Base-by-base conservation (phyloP, 352 stramenopile species). In the Poterioochromonas sp. region DNA sequence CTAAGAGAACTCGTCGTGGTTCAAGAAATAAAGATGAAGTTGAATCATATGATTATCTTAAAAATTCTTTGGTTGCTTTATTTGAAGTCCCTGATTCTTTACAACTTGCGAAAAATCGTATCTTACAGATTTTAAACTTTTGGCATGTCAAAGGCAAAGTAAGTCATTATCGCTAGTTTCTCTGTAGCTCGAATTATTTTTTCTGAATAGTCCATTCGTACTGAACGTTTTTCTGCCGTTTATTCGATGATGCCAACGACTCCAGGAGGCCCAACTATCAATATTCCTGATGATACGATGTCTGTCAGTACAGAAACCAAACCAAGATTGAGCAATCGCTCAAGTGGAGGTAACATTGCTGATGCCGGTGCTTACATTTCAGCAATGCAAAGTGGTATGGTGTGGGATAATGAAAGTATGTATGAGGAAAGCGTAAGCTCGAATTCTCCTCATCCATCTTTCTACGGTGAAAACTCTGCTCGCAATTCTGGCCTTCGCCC, bases 21-120 rank as follows among this genome's bases (percentile, higher is more conserved):
- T 68, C 58, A 18, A 5, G 58, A 29, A 68, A 68, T 39, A 12
- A 35, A 68, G 58, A 68, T 39, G 58, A 68, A 68, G 58, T 68
- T 8, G 58, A 68, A 68, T 5, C 58, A 15, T 68, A 35, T 8
- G 58, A 68, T 8, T 68, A 68, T 39, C 5, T 68, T 32, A 68
- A 68, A 39, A 68, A 11, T 32, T 39, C 26, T 40, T 26, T 68
- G 12, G 34, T 68, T 15, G 58, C 58, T 18, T 29, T 68, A 26
- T 68, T 68, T 39, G 5, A 68, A 68, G 5, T 26, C 5, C 12
- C 12, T 5, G 58, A 68, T 39, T 37, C 29, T 5, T 35, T 68
- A 18, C 29, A 12, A 18, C 8, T 68, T 5, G 58, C 58, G 5
- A 68, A 35, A 39, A 26, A 68, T 18, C 58, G 58, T 32, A 68